Conservation (phyloP, 2,329 filamentous ascomycete genomes). For the Cladosporium sp. region DNA sequence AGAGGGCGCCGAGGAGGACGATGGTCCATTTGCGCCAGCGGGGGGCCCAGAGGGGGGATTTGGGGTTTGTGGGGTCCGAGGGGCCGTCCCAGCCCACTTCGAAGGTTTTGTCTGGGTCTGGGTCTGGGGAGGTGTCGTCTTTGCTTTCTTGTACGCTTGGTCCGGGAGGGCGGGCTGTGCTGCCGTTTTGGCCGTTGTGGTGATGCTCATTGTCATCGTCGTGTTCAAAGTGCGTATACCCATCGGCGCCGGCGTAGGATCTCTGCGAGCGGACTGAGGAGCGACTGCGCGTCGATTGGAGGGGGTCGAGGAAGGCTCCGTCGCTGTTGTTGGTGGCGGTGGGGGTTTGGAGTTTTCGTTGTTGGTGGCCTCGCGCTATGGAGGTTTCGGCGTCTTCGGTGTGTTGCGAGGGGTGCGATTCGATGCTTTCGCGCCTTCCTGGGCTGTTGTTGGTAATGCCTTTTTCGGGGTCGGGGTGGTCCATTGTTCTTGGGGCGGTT, state of each 20-base stretch:
- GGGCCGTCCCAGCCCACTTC: slow-evolving; percentile 74
- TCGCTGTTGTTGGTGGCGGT: not conserved
- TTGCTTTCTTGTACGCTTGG: not conserved
- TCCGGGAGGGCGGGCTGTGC: not conserved
- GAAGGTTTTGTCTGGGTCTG: slow-evolving; percentile 36
- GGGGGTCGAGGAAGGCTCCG: not conserved
- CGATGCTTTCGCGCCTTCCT: slow-evolving; percentile 6
- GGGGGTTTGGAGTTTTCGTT: not conserved
- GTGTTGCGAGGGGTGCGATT: not conserved
- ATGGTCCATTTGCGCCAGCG: slow-evolving; percentile 72
- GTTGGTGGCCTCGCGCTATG: not conserved
- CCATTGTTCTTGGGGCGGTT: no score
- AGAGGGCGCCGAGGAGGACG: slow-evolving; percentile 65
- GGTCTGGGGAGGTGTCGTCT: not conserved
- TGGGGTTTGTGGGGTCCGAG: slow-evolving; percentile 67
- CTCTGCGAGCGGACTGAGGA: slow-evolving; percentile 26
- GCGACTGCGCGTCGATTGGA: slow-evolving; percentile 20
- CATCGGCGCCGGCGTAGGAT: slow-evolving; percentile 27
- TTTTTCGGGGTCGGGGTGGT: no score
- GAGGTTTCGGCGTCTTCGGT: slow-evolving; percentile 6
- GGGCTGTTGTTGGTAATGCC: no score
- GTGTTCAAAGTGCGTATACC: slow-evolving; percentile 23
- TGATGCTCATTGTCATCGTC: slow-evolving; percentile 15
- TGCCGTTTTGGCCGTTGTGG: not conserved
- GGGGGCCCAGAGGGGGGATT: slow-evolving; percentile 51